Evolutionary conservation across 208 protist genomes (phyloP), one percentile per base, ranked within the genome.

Genomic region (Angomonas ambiguus): DNA sequence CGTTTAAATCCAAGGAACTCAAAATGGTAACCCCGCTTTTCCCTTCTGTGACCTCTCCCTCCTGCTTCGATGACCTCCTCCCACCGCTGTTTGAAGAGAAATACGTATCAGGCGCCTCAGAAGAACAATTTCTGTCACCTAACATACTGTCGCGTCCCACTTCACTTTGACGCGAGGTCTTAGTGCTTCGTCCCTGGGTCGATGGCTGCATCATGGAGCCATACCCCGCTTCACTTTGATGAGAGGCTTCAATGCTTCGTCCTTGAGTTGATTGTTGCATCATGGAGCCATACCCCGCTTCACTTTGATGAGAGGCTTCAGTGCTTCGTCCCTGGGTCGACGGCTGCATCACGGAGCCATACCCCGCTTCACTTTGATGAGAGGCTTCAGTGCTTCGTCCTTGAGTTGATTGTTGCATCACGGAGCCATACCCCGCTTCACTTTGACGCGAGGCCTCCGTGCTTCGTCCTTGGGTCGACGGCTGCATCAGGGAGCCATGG

Each of bases 311-410:
- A 20, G 45, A 53, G 20, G 45, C 25, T 5, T 59, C 34, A 10
- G 11, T 31, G 5, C n/a, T 59, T 20, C 53, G 53, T 20, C 20
- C 25, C 53, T n/a, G 6, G 5, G 53, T 35, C 28, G 28, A 31
- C 53, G 28, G 53, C 22, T 62, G 45, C 67, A 72, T 35, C 60
- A 63, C 5, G 61, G 53, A 53, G 45, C 62, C 51, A 41, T 62
- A 60, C 25, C 61, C 61, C 32, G 41, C 68, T 16, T 6, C 1
- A 33, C 58, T 51, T 35, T 34, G 61, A 31, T 25, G 31, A 3
- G 48, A 30, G n/a, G 28, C 1, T 2, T 53, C 13, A 30, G 35
- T 1, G 33, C 32, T 20, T 10, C 38, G n/a, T 2, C 16, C 51
- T 18, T 56, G 48, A 20, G 65, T 25, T 48, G 41, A 33, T 55